Evolutionary conservation across 352 stramenopile species (phyloP).

Genomic region (Globisporangium camurandrum): DNA sequence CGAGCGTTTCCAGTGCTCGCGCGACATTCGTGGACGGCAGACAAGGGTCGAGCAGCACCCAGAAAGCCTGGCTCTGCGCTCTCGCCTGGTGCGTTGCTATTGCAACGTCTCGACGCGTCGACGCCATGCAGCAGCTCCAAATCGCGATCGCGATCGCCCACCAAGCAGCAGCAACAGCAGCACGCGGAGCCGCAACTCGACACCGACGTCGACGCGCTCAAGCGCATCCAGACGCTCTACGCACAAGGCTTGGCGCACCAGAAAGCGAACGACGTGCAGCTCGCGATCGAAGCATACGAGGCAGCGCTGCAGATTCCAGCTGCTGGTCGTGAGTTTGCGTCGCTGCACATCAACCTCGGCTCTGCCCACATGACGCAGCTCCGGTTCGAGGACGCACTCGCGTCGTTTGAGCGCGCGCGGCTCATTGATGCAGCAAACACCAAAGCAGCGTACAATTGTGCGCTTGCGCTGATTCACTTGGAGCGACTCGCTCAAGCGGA

Average conservation of each 20-base stretch:
- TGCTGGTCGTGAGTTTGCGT: constrained; percentile 37
- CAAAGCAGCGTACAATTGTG: constrained; percentile 56
- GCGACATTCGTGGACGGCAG: not conserved
- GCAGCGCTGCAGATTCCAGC: constrained; percentile 26
- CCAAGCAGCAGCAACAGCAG: not conserved
- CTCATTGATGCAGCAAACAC: constrained; percentile 42
- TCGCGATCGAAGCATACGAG: constrained; percentile 45
- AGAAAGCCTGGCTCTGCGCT: not conserved
- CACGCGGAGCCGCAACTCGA: not conserved
- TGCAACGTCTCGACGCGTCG: not conserved
- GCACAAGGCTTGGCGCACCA: constrained; percentile 52
- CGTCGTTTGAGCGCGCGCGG: constrained; percentile 29
- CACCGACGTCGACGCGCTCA: constrained; percentile 13
- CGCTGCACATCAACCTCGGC: constrained; percentile 61
- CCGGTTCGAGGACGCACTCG: constrained; percentile 26
- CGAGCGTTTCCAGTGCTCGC: not conserved
- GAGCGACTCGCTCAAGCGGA: constrained; percentile 15
- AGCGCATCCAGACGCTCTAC: constrained; percentile 42
- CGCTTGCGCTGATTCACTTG: constrained; percentile 41
- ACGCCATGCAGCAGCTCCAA: not conserved
- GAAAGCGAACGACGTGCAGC: constrained; percentile 36
- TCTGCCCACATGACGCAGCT: constrained; percentile 40
- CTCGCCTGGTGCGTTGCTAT: not conserved
- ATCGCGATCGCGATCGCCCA: not conserved
- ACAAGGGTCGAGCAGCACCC: not conserved